A percentile compares a stretch with the other conserved stretches of the same genome.
Conservation (phyloP, 176 grass and related monocot genomes). For the Ananas comosus region DNA sequence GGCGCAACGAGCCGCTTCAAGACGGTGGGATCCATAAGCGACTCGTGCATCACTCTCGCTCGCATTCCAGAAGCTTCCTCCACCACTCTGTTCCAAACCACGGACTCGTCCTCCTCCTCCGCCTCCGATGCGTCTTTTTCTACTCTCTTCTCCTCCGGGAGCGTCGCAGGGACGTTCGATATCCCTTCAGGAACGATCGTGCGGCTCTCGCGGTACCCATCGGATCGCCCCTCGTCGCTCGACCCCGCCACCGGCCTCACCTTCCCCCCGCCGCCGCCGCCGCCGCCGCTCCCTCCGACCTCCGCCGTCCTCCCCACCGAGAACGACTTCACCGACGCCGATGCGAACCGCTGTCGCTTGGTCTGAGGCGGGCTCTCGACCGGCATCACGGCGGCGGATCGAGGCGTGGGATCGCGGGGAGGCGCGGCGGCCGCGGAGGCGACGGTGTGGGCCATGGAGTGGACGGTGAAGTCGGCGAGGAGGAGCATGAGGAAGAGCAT, state of each 20-base stretch:
- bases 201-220: slow-evolving; percentile 28
- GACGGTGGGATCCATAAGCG: slow-evolving; percentile 49
- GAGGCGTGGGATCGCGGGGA: slow-evolving; percentile 2
- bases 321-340: slow-evolving; percentile 29
- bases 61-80: slow-evolving; percentile 61
- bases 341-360: slow-evolving; percentile 12
- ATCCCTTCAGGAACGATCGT: not conserved
- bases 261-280: slow-evolving; percentile 46
- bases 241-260: slow-evolving; percentile 45
- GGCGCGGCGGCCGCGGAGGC: slow-evolving; percentile 25
- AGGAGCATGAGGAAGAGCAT: slow-evolving; percentile 97
- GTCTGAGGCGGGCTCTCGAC: slow-evolving; percentile 18
- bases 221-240: slow-evolving; percentile 53
- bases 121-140: not conserved
- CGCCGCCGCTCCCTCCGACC: slow-evolving; percentile 47
- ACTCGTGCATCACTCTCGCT: slow-evolving; percentile 31
- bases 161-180: slow-evolving; percentile 2
- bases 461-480: slow-evolving; percentile 90
- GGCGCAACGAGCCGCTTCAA: slow-evolving; percentile 51
- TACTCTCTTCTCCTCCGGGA: slow-evolving; percentile 24
- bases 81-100: slow-evolving; percentile 45
- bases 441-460: slow-evolving; percentile 56
- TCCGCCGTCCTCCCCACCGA: slow-evolving; percentile 30
- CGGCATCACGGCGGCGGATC: slow-evolving; percentile 13
- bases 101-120: slow-evolving; percentile 41